These are phyloP conservation scores for Puccinia hordei DNA, from an alignment of 1,284 basidiomycete species.

Conservation along the genomic window DNA sequence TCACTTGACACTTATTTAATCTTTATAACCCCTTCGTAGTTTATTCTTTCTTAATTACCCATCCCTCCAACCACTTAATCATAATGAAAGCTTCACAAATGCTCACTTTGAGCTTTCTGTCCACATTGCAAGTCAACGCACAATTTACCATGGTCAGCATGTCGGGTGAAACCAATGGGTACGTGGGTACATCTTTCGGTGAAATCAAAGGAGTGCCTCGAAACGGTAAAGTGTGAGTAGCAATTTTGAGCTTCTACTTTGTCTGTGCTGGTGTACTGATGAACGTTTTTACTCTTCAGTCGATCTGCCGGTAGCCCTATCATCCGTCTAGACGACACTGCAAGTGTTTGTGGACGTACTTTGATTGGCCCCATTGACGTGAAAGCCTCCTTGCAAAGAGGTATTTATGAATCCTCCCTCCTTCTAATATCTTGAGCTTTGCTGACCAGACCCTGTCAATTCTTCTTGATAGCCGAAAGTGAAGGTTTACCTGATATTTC, in stretches of 20 bases:
- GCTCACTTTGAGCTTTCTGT: background rate
- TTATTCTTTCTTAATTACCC: background rate
- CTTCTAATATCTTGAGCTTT: background rate
- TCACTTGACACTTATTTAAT: constrained; percentile 15
- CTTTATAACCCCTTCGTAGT: background rate
- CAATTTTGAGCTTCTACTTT: background rate
- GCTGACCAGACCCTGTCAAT: background rate
- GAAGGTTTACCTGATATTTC: constrained; percentile 45
- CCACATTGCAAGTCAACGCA: background rate
- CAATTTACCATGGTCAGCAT: constrained; percentile 46
- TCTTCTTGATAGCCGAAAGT: constrained; percentile 14
- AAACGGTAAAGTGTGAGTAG: constrained; percentile 41
- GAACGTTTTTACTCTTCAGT: background rate
- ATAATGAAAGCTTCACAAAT: constrained; percentile 32
- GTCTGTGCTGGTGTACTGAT: background rate
- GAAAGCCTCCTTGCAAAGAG: constrained; percentile 26
- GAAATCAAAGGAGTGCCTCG: constrained; percentile 39
- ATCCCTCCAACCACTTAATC: background rate
- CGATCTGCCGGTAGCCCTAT: constrained; percentile 32
- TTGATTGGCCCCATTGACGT: constrained; percentile 44
- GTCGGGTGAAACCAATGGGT: constrained; percentile 46
- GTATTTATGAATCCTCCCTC: background rate
- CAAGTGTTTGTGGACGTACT: constrained; percentile 47
- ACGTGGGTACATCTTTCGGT: constrained; percentile 38
- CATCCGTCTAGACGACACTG: constrained; percentile 40